Base-by-base conservation (phyloP, 371 early-diverging fungal genomes). In the Mucor racemosus region DNA sequence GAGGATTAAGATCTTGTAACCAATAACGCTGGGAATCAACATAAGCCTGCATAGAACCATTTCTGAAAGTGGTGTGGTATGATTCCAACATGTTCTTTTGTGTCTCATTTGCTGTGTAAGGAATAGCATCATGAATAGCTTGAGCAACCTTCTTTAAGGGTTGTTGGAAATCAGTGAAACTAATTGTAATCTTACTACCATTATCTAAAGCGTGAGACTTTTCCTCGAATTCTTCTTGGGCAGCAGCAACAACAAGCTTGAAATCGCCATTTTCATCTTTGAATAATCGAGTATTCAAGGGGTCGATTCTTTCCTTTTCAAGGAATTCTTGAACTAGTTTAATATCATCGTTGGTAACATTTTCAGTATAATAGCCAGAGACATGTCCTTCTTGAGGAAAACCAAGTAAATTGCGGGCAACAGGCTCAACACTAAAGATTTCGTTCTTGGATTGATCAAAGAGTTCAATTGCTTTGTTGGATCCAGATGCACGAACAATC, bases 331-430 rank as follows among this genome's bases (percentile, higher is more conserved):
- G 85, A 2, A 90, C 85, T 11, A 72, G 14, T 11, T 76, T 69
- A 61, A 86, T 83, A 19, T 90, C 90, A 0, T 68, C 78, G 59
- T 88, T 80, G 59, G 80, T 78, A 10, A 86, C 62, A 48, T 86
- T 79, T 7, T 58, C 50, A 8, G 76, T 66, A 69, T 90, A 90
- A 68, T 86, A 90, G 4, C 85, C 86, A 7, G 85, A 77, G 7
- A 83, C 67, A 68, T 90, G 87, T 1, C 90, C 90, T 34, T 87
- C 85, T 41, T 82, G 84, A 19, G 85, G 84, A 68, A 76, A 90
- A 5, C 90, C 90, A 38, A 87, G 63, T 60, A 86, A 71, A 35
- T 78, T 80, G 48, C 67, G 67, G 7, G 80, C 67, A 10, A 64
- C 69, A 21, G 84, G 82, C 17, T 80, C 76, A 0, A 76, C 58